These are phyloP conservation scores for Phytophthora meadii DNA, from an alignment of 352 stramenopile species.

Conservation along the genomic window DNA sequence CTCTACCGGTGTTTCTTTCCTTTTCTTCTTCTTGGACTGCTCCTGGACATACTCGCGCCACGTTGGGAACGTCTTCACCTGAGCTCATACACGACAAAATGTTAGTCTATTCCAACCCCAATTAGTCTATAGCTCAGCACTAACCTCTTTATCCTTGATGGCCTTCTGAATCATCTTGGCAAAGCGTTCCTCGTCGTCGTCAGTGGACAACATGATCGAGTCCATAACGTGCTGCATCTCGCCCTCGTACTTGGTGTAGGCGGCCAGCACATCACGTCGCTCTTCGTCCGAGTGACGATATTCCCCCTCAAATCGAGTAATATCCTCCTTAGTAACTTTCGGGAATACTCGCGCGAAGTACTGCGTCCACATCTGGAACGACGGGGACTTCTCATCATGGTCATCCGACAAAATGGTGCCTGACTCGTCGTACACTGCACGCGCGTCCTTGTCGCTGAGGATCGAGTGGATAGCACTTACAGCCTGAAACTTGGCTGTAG, in stretches of 20 bases:
- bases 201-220: constrained; percentile 88
- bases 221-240: constrained; percentile 85
- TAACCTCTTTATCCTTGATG: constrained; percentile 51
- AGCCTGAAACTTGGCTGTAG: constrained; percentile 88
- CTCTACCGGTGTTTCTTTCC: constrained; percentile 36
- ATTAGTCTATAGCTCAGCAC: background rate
- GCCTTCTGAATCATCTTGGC: constrained; percentile 69
- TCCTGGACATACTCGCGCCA: constrained; percentile 60
- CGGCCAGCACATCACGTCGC: constrained; percentile 72
- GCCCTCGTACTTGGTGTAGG: constrained; percentile 82
- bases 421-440: constrained; percentile 87
- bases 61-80: constrained; percentile 47
- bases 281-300: constrained; percentile 91
- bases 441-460: constrained; percentile 77
- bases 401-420: constrained; percentile 68
- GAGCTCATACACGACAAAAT: background rate
- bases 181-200: constrained; percentile 81
- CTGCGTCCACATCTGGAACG: constrained; percentile 78
- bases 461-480: constrained; percentile 88
- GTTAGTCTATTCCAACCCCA: background rate
- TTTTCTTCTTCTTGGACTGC: constrained; percentile 48
- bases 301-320: constrained; percentile 74
- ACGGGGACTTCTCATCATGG: constrained; percentile 55
- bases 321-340: constrained; percentile 85
- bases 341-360: constrained; percentile 92